Evolutionary conservation across 345 rosid genomes (phyloP).

Genomic region (Orychophragmus violaceus): DNA sequence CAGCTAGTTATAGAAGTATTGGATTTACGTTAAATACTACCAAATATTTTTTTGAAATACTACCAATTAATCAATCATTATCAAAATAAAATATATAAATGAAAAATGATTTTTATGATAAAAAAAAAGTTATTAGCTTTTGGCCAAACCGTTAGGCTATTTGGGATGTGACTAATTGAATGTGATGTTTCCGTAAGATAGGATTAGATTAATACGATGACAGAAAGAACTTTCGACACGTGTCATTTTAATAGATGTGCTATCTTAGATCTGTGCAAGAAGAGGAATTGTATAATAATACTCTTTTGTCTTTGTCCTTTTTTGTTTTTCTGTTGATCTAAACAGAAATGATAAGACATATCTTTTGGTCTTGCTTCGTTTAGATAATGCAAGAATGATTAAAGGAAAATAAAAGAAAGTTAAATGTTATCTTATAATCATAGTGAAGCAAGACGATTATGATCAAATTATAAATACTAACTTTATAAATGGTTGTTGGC

Average conservation of each 20-base stretch:
- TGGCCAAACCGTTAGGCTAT: not conserved
- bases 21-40: not conserved
- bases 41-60: too few relatives aligned
- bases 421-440: not conserved
- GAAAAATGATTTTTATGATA: not conserved
- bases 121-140: not conserved
- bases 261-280: constrained; percentile 1
- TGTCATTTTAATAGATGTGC: not conserved
- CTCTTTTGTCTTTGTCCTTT: not conserved
- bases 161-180: constrained; percentile 1
- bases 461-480: not conserved
- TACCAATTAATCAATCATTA: not conserved
- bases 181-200: not conserved
- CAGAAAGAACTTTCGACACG: not conserved
- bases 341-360: constrained; percentile 6
- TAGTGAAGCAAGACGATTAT: not conserved
- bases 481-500: too few relatives aligned
- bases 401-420: not conserved
- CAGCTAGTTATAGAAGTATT: not conserved
- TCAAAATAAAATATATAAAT: not conserved
- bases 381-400: constrained; percentile 8
- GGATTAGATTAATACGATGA: not conserved
- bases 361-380: not conserved
- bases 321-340: not conserved
- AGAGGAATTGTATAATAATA: not conserved